Base-by-base conservation (phyloP, 768 basidiomycete genomes). In the Suillus decipiens region DNA sequence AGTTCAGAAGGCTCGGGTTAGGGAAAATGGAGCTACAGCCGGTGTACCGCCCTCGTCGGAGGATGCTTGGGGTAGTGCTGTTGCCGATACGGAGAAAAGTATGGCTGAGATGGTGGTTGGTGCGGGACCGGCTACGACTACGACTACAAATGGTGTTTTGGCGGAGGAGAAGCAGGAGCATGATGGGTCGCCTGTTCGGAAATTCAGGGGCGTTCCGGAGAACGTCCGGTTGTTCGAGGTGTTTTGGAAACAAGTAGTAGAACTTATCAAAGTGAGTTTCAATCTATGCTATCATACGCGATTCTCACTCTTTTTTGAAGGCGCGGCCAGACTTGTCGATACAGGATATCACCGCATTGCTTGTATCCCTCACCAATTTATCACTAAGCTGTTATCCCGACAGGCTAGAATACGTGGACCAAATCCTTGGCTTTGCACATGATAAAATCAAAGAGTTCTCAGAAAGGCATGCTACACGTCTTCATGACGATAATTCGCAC, bases 241-340 rank as follows among this genome's bases (percentile, higher is more conserved):
- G 12, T 99, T 99, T 74, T 99, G 97, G 96, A 89, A 92, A 66
- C 97, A 99, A 74, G 94, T 99, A 6, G 96, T 99, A 12, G 91
- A 97, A 73, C 86, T 99, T 33, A 96, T 99, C 81, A 97, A 96
- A 86, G 95, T 93, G 68, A 22, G 84, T 72, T 22, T 50, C 15
- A 34, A 28, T 15, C 17, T 36, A 37, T 12, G 15, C 50, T 37
- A 15, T 15, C 0, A 17, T 63, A 34, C 24, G 36, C 1, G 36
- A 56, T 51, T 22, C 64, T 68, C 28, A 73, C 45, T 51, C 39
- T 36, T 12, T 36, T 53, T 54, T 24, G 4, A 71, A 96, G 95
- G 96, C 96, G 64, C 91, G 97, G 64, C 97, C 97, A 14, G 97
- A 99, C 75, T 79, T 99, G 37, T 94, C 95, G 53, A 94, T 99